phyloP scores from a whole-genome alignment of 2,329 filamentous ascomycete species.

The Colletotrichum acutatum region DNA sequence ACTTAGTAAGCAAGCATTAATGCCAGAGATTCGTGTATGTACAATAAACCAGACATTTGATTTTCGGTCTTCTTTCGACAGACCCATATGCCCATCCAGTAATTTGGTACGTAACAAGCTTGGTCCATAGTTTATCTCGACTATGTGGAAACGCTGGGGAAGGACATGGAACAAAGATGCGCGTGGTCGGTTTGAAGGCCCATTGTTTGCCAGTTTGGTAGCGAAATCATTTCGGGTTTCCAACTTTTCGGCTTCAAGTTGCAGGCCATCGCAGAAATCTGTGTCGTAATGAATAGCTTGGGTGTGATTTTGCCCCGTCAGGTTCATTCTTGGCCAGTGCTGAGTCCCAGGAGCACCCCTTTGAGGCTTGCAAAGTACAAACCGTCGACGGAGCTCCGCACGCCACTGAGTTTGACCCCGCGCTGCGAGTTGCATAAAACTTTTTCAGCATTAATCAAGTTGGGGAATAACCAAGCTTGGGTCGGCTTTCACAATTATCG shows the following conservation, averaged over 20 bases:
- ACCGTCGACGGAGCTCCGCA: too few relatives aligned
- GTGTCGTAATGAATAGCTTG: background rate
- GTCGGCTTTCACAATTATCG: background rate
- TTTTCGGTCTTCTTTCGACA: background rate
- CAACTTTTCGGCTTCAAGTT: background rate
- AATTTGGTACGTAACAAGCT: slow-evolving; percentile 14
- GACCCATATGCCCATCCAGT: background rate
- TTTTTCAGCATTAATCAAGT: too few relatives aligned
- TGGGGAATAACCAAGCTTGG: background rate
- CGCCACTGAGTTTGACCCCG: too few relatives aligned
- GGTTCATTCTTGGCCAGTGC: background rate
- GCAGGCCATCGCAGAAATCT: background rate
- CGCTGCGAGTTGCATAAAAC: too few relatives aligned
- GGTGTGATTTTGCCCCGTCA: background rate
- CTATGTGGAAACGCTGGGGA: slow-evolving; percentile 22
- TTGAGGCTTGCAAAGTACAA: background rate
- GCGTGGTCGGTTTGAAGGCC: background rate
- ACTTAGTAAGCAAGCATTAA: background rate
- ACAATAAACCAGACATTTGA: background rate
- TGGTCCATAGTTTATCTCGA: slow-evolving; percentile 28
- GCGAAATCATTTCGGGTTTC: background rate
- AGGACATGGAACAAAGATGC: slow-evolving; percentile 1
- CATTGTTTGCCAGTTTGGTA: background rate
- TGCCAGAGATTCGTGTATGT: background rate
- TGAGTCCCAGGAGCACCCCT: background rate